A percentile compares a stretch with the other conserved stretches of the same genome.
phyloP scores from a whole-genome alignment of 768 basidiomycete genomes.

The Trametes elegans region DNA sequence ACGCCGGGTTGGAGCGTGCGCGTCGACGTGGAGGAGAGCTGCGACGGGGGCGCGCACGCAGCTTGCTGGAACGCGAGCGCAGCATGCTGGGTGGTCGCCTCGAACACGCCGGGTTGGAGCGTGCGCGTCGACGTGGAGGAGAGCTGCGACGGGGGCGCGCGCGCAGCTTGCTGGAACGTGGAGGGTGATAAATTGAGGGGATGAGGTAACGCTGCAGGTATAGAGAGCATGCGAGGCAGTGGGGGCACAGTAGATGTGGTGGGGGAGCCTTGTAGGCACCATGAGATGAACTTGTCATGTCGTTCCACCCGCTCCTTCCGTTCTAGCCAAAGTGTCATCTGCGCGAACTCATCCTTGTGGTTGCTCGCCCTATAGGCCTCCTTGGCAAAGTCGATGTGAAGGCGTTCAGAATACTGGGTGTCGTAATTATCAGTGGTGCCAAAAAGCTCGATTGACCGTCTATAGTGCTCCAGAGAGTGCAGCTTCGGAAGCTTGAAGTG shows the following conservation, averaged over 20 bases:
- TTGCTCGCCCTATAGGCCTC: conserved; percentile 30
- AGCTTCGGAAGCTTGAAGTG: conserved; percentile 19
- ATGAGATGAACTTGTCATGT: conserved; percentile 31
- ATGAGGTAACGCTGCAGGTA: background rate
- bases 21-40: too few species aligned
- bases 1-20: too few species aligned
- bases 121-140: too few species aligned
- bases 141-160: too few species aligned
- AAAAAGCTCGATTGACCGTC: background rate
- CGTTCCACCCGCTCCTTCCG: conserved; percentile 22
- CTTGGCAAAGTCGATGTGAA: conserved; percentile 19
- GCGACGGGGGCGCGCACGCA: too few species aligned
- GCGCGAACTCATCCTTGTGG: conserved; percentile 13
- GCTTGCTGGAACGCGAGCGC: too few species aligned
- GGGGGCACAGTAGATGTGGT: background rate
- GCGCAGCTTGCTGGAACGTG: too few species aligned
- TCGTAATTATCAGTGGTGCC: conserved; percentile 10
- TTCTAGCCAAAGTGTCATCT: conserved; percentile 16
- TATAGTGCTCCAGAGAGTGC: conserved; percentile 12
- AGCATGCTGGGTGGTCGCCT: too few species aligned
- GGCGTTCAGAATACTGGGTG: conserved; percentile 11
- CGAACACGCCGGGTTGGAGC: too few species aligned
- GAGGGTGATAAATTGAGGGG: too few species aligned
- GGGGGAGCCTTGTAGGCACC: background rate
- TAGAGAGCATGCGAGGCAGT: too few species aligned